Evolutionary conservation across 179 eudicot species (phyloP).

Genomic region (Vitellaria paradoxa): DNA sequence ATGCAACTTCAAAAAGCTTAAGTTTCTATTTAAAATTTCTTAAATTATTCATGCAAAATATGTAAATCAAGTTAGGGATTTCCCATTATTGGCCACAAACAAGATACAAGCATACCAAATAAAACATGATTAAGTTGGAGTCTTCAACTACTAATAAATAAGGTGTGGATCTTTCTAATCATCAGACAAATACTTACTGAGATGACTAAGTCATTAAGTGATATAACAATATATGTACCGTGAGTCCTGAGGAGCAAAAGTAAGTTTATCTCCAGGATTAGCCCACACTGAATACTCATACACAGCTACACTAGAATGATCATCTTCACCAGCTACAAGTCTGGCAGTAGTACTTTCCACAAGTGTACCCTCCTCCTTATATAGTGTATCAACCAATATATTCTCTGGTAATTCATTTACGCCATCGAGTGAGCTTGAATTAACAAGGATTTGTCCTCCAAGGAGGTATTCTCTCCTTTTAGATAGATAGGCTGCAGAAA

Average conservation of each 20-base stretch:
- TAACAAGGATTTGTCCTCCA: constrained; percentile 66
- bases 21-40: not conserved
- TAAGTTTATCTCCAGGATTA: constrained; percentile 65
- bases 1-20: not conserved
- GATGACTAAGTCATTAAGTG: not conserved
- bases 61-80: not conserved
- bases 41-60: not conserved
- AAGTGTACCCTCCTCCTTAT: constrained; percentile 42
- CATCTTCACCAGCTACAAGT: constrained; percentile 38
- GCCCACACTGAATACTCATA: constrained; percentile 86
- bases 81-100: not conserved
- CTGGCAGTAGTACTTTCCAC: constrained; percentile 54
- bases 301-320: constrained; percentile 44
- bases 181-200: not conserved
- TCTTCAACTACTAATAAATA: not conserved
- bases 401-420: constrained; percentile 48
- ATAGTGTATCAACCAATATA: constrained; percentile 53
- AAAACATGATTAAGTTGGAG: not conserved
- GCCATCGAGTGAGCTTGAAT: constrained; percentile 37
- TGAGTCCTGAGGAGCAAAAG: constrained; percentile 66
- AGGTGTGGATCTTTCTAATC: not conserved
- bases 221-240: constrained; percentile 39
- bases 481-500: constrained; percentile 67
- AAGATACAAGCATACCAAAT: not conserved
- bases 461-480: constrained; percentile 85